phyloP scores from a whole-genome alignment of 2,329 filamentous ascomycete genomes.

The Colletotrichum orchidophilum region DNA sequence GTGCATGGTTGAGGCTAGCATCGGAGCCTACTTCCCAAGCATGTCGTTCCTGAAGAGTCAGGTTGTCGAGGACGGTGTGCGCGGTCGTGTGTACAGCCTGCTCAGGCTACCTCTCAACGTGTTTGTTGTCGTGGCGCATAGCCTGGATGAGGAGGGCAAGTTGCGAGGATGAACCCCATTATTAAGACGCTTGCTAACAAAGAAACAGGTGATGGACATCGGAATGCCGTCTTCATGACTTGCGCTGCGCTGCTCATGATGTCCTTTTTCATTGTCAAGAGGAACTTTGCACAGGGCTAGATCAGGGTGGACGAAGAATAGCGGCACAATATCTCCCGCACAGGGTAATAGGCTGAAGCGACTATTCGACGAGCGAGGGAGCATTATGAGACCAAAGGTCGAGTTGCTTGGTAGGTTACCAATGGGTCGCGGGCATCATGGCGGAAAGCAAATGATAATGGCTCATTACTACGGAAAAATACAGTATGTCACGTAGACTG shows the following conservation, averaged over 20 bases:
- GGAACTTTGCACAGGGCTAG: slow-evolving; percentile 17
- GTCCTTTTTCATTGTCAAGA: slow-evolving; percentile 35
- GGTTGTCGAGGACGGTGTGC: slow-evolving; percentile 60
- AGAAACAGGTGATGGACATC: slow-evolving; percentile 40
- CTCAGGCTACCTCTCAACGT: slow-evolving; percentile 66
- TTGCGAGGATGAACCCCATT: neutral
- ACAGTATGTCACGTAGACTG: neutral
- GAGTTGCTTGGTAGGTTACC: neutral
- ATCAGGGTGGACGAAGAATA: neutral
- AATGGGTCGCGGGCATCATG: neutral
- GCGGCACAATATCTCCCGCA: neutral
- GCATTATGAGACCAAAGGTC: no score
- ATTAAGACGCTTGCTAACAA: neutral
- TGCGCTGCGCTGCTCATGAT: slow-evolving; percentile 33
- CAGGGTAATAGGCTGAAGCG: neutral
- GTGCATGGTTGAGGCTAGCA: slow-evolving; percentile 64
- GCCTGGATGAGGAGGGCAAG: slow-evolving; percentile 54
- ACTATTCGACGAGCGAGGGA: neutral
- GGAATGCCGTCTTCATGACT: slow-evolving; percentile 41
- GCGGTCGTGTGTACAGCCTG: slow-evolving; percentile 65
- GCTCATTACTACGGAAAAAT: neutral
- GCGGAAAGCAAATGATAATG: neutral
- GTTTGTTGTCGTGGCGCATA: slow-evolving; percentile 60
- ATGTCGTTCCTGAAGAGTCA: slow-evolving; percentile 64
- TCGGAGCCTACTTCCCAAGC: slow-evolving; percentile 67